A percentile compares a stretch with the other conserved stretches of the same genome.
phyloP scores from a whole-genome alignment of 192 early-diverging fungal species.

The Podochytrium sp. region DNA sequence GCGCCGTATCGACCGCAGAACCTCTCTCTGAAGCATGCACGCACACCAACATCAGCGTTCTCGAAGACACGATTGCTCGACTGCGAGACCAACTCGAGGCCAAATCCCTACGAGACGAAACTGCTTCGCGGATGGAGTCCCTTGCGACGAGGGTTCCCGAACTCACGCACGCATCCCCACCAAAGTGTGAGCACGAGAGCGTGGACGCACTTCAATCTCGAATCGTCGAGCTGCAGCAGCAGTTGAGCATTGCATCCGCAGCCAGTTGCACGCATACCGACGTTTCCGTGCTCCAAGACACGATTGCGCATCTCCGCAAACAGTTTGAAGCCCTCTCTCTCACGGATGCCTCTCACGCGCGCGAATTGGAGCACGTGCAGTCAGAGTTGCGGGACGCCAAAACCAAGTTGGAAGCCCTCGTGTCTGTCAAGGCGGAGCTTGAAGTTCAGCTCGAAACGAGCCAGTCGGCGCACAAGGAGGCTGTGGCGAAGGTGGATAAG shows the following conservation, averaged over 20 bases:
- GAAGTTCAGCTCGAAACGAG: constrained; percentile 6
- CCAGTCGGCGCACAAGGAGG: constrained; percentile 9
- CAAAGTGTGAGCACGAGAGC: background rate
- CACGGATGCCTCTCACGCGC: background rate
- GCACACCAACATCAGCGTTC: no score
- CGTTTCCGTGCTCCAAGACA: background rate
- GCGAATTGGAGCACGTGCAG: background rate
- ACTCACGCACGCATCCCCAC: no score
- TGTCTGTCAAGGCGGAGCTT: constrained; percentile 13
- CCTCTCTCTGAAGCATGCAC: no score
- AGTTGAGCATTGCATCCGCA: background rate
- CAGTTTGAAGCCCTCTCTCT: background rate
- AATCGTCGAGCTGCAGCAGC: background rate
- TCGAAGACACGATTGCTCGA: no score
- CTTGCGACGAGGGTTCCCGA: background rate
- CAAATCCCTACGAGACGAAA: no score
- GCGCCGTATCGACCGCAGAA: no score
- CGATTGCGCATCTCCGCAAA: background rate
- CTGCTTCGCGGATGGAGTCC: background rate
- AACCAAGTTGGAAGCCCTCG: background rate
- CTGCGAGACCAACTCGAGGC: no score
- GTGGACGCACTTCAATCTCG: background rate
- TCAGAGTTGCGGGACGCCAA: background rate
- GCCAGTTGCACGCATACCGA: background rate
- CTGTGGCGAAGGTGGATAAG: constrained; percentile 20